Evolutionary conservation across 345 rosid genomes (phyloP).

Genomic region (Eutrema yunnanense): DNA sequence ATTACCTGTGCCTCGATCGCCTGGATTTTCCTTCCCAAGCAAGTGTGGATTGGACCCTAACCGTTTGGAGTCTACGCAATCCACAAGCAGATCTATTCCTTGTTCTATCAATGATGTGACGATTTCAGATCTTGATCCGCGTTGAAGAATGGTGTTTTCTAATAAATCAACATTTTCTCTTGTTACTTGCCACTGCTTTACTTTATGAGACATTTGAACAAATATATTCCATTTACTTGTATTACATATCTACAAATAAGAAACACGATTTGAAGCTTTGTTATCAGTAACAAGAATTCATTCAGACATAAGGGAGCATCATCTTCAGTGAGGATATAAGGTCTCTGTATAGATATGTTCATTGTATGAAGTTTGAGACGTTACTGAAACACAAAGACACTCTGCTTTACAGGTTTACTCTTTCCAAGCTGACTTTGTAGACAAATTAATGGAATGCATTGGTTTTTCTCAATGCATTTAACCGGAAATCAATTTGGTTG

Average conservation of each 20-base stretch:
- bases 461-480: too few relatives aligned
- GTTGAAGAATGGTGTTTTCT: neutral
- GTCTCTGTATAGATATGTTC: too few relatives aligned
- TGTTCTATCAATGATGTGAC: neutral
- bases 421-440: too few relatives aligned
- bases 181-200: neutral
- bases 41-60: neutral
- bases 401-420: too few relatives aligned
- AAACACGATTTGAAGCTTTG: neutral
- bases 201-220: neutral
- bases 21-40: neutral
- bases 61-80: neutral
- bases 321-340: neutral
- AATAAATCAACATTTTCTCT: neutral
- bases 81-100: neutral
- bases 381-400: too few relatives aligned
- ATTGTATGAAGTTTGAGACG: too few relatives aligned
- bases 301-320: neutral
- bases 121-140: neutral
- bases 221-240: neutral
- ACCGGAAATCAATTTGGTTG: too few relatives aligned
- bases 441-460: too few relatives aligned
- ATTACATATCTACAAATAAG: neutral
- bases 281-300: neutral
- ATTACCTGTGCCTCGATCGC: slow-evolving; percentile 25